Conservation (phyloP, 495 filamentous ascomycete species). For the Tetracladium setigerum region DNA sequence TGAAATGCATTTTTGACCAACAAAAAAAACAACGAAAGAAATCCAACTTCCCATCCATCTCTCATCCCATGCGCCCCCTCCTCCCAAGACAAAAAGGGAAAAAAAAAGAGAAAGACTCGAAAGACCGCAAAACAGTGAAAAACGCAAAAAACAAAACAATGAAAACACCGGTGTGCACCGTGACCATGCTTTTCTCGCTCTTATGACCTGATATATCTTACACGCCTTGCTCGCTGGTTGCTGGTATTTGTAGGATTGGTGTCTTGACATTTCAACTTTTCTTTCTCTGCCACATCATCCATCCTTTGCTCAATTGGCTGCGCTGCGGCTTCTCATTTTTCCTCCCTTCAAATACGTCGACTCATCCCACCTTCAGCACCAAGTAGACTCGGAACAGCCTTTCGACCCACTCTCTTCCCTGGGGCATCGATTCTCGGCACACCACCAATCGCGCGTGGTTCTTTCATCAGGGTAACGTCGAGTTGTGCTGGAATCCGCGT, state of each 20-base stretch:
- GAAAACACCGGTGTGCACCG: too few relatives aligned
- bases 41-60: neutral
- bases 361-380: slow-evolving; percentile 10
- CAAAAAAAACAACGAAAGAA: neutral
- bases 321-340: neutral
- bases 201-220: too few relatives aligned
- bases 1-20: neutral
- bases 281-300: too few relatives aligned
- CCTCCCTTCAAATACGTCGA: neutral
- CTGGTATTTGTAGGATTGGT: too few relatives aligned
- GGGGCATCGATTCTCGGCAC: slow-evolving; percentile 60
- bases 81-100: neutral
- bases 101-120: neutral
- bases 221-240: too few relatives aligned
- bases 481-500: slow-evolving; percentile 69
- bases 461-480: slow-evolving; percentile 80
- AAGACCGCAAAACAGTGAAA: too few relatives aligned
- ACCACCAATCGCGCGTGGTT: slow-evolving; percentile 70
- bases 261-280: too few relatives aligned
- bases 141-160: too few relatives aligned
- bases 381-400: slow-evolving; percentile 68
- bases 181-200: too few relatives aligned
- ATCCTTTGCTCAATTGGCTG: too few relatives aligned
- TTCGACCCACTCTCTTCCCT: slow-evolving; percentile 43
- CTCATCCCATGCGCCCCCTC: neutral